A percentile compares a stretch with the other conserved stretches of the same genome.
Conservation (phyloP, 495 filamentous ascomycete genomes). For the Rhypophila decipiens region DNA sequence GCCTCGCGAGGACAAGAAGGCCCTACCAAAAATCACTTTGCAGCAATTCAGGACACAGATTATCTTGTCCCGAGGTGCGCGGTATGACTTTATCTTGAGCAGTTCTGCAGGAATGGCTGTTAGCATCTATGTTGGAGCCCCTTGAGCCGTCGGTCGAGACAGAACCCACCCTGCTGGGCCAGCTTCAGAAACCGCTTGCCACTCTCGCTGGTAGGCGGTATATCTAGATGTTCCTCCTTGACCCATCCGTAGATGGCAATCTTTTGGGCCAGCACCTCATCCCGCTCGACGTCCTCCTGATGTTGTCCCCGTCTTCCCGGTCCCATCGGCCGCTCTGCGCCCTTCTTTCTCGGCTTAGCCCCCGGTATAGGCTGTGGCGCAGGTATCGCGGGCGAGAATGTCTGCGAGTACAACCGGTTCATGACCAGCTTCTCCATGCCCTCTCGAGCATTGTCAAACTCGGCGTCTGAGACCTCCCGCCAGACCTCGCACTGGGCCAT, state of each 20-base stretch:
- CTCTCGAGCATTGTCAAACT: constrained; percentile 97
- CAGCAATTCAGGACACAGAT: constrained; percentile 98
- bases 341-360: constrained; percentile 61
- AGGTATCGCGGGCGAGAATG: constrained; percentile 90
- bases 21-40: constrained; percentile 95
- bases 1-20: background rate
- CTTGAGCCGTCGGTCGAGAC: too few species aligned
- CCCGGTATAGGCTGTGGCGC: constrained; percentile 66
- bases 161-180: too few species aligned
- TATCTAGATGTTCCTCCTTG: constrained; percentile 88
- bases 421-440: constrained; percentile 99
- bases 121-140: too few species aligned
- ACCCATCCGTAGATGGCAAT: constrained; percentile 96
- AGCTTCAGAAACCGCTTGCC: constrained; percentile 81
- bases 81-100: constrained; percentile 90
- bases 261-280: constrained; percentile 92
- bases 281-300: constrained; percentile 95
- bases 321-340: constrained; percentile 62
- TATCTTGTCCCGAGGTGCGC: constrained; percentile 93
- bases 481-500: constrained; percentile 99
- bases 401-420: constrained; percentile 94
- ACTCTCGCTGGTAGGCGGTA: constrained; percentile 74
- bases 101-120: too few species aligned
- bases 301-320: constrained; percentile 89
- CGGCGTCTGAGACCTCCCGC: constrained; percentile 89